Base-by-base conservation (phyloP, 2,329 filamentous ascomycete species). In the Passalora sequoiae region DNA sequence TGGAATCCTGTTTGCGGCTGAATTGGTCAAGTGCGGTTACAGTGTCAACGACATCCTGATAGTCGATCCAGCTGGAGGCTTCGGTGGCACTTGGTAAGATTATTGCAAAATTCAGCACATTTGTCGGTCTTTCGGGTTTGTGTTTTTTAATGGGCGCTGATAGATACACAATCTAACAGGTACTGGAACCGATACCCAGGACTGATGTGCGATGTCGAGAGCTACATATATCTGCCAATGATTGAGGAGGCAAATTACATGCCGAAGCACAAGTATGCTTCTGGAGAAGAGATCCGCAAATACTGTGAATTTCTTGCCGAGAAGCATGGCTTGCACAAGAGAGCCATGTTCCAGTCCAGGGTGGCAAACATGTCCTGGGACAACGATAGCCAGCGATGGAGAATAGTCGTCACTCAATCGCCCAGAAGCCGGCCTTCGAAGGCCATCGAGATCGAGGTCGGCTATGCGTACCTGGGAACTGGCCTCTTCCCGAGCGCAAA, bases 211-310 rank as follows among this genome's bases (percentile, higher is more conserved):
- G 79, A 83, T 53, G 63, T 79, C 3, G 79, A 83, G 59, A 69
- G 69, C 39, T 80, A 76, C 51, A 66, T 71, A n/a, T 83, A 82
- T 53, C 60, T 81, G 61, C 77, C 78, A 10, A 31, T 3, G 9
- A 67, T 82, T 2, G 78, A 82, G 47, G 77, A 81, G 59, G 78
- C 69, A 1, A 72, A 72, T 0, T 80, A 78, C 54, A 70, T 80
- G 57, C 80, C 79, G 0, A 72, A 65, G 12, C 65, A 75, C 31
- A 68, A 68, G 30, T 76, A 74, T 49, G 61, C 69, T 0, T 61
- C 61, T 7, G 72, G 69, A 0, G 51, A 59, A 2, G 74, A 77
- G 50, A 46, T 80, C 13, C 67, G 70, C 1, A 58, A 64, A 25
- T 69, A 80, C 54, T 65, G 69, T 2, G 59, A 72, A 5, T 59